Evolutionary conservation across 2,329 filamentous ascomycete species (phyloP).

Genomic region (Penicillium rolfsii): DNA sequence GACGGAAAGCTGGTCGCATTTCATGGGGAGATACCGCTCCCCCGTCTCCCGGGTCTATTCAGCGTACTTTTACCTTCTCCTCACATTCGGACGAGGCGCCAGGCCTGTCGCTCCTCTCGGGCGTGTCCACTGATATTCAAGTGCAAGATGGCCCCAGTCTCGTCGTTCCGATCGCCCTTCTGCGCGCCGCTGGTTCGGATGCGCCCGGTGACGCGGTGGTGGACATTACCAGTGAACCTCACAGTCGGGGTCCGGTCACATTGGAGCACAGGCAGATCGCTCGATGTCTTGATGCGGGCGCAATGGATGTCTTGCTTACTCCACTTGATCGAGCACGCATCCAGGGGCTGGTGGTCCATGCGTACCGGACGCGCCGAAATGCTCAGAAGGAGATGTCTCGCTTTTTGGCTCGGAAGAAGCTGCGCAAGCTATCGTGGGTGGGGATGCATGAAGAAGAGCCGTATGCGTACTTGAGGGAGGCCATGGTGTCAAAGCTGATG

Average conservation of each 20-base stretch:
- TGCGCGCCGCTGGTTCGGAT: slow-evolving; percentile 38
- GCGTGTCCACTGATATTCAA: slow-evolving; percentile 55
- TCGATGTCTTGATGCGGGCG: slow-evolving; percentile 81
- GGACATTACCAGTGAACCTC: slow-evolving; percentile 26
- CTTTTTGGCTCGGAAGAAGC: slow-evolving; percentile 71
- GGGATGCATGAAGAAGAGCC: slow-evolving; percentile 82
- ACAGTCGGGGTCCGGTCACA: slow-evolving; percentile 39
- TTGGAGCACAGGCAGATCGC: slow-evolving; percentile 60
- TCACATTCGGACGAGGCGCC: slow-evolving; percentile 52
- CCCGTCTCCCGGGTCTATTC: slow-evolving; percentile 38
- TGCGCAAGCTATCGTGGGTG: slow-evolving; percentile 88
- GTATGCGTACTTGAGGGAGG: slow-evolving; percentile 85
- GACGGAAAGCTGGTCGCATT: slow-evolving; percentile 36
- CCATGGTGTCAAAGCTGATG: slow-evolving; percentile 89
- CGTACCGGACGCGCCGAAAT: slow-evolving; percentile 79
- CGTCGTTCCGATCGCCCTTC: slow-evolving; percentile 54
- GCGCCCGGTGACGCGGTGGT: slow-evolving; percentile 14
- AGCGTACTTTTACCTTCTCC: slow-evolving; percentile 48
- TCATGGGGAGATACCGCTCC: slow-evolving; percentile 37
- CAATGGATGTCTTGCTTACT: slow-evolving; percentile 80
- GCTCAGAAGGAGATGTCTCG: slow-evolving; percentile 73
- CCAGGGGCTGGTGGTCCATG: slow-evolving; percentile 77
- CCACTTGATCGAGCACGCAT: slow-evolving; percentile 75
- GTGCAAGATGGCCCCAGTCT: slow-evolving; percentile 54
- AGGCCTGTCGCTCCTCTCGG: slow-evolving; percentile 52